Base-by-base conservation (phyloP, 164 flowering plant genomes). In the Nymphaea thermarum region DNA sequence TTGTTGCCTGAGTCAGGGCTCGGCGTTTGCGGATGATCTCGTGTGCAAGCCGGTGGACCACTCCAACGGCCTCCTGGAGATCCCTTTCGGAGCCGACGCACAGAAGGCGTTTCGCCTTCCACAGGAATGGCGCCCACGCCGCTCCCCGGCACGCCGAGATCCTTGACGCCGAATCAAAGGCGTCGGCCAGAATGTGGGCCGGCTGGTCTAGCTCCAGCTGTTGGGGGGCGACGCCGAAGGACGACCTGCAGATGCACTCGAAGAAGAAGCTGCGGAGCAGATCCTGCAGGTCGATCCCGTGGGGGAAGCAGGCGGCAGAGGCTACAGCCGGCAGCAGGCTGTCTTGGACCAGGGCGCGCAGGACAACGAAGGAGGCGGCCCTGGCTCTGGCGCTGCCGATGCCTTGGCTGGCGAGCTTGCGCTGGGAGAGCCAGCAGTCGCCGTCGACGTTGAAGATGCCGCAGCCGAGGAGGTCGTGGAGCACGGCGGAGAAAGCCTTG, bases 391-490 rank as follows among this genome's bases (percentile, higher is more conserved):
- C 64, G 62, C 84, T 78, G 0, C 88, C 85, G 18, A 88, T 83
- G 64, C 85, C 89, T 2, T 81, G 62, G 72, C 84, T 81, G 4
- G 90, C 87, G 79, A 85, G 76, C 71, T 86, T 86, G 45, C 91
- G 57, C 69, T 88, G 94, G 60, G 85, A 84, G 73, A 42, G 72
- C 98, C 98, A 93, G 0, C 45, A 14, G 0, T 86, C 81, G 10
- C 93, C 98, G 64, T 93, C 98, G 7, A 82, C 84, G 66, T 85
- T 85, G 82, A 93, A 93, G 63, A 93, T 89, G 0, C 98, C 98
- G 0, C 69, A 68, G 15, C 98, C 98, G 12, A 93, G 74, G 5
- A 93, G 83, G 70, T 93, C 98, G 6, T 86, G 82, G 12, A 93
- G 75, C 66, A 87, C 76, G 5, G 73, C 25, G 0, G 81, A 78